Percentiles rank a stretch among this genome's conserved stretches.
phyloP scores from a whole-genome alignment of 495 filamentous ascomycete genomes.

The Penicillium pancosmium region DNA sequence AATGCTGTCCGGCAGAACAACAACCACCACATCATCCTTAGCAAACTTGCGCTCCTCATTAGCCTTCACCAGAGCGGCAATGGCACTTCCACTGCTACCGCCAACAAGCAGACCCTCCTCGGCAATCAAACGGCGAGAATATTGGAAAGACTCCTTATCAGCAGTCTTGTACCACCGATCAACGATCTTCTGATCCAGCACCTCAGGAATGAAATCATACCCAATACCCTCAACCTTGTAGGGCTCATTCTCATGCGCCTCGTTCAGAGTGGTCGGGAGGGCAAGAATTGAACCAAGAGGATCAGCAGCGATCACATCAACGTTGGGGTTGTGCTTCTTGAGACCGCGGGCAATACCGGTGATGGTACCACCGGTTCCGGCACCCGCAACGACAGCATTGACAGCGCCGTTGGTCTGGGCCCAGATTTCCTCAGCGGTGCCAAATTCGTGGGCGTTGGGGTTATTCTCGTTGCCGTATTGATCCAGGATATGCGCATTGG shows the following conservation, averaged over 20 bases:
- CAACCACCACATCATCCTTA: slow-evolving; percentile 83
- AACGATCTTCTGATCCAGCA: slow-evolving; percentile 79
- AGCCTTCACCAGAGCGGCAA: slow-evolving; percentile 80
- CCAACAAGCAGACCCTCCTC: slow-evolving; percentile 96
- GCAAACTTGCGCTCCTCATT: slow-evolving; percentile 73
- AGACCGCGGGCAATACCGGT: slow-evolving; percentile 86
- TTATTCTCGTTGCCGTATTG: slow-evolving; percentile 95
- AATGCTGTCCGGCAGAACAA: slow-evolving; percentile 93
- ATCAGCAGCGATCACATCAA: slow-evolving; percentile 90
- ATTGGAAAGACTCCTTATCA: slow-evolving; percentile 87
- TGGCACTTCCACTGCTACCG: slow-evolving; percentile 90
- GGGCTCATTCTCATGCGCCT: slow-evolving; percentile 72
- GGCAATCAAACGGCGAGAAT: slow-evolving; percentile 83
- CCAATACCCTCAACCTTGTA: slow-evolving; percentile 99
- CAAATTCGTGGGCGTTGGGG: slow-evolving; percentile 89
- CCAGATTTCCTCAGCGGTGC: slow-evolving; percentile 98
- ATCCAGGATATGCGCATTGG: slow-evolving; percentile 94
- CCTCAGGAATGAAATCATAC: slow-evolving; percentile 96
- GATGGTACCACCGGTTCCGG: slow-evolving; percentile 94
- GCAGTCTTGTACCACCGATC: slow-evolving; percentile 98
- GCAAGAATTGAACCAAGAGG: slow-evolving; percentile 89
- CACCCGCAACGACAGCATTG: slow-evolving; percentile 85
- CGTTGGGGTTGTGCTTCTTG: slow-evolving; percentile 77
- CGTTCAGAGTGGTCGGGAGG: slow-evolving; percentile 74
- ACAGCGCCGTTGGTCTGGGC: slow-evolving; percentile 83